phyloP scores from a whole-genome alignment of 306 rosid species.

The Alnus glutinosa region DNA sequence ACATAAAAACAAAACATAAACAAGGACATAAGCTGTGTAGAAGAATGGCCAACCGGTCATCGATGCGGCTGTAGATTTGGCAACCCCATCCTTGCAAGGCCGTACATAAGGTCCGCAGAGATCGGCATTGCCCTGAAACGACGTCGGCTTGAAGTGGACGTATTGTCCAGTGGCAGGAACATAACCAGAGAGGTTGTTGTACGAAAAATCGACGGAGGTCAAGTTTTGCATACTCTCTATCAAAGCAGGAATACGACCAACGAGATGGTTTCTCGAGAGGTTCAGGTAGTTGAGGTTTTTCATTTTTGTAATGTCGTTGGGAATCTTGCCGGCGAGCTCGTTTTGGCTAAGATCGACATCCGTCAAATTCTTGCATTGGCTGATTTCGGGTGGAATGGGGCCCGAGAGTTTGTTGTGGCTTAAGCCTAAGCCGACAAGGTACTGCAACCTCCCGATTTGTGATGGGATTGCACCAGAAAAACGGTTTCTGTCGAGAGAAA shows the following conservation, averaged over 20 bases:
- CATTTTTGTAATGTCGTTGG: constrained; percentile 76
- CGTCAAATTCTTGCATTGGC: constrained; percentile 78
- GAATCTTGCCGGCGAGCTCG: constrained; percentile 73
- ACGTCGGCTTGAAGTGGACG: constrained; percentile 89
- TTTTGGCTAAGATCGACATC: constrained; percentile 85
- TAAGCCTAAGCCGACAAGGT: constrained; percentile 79
- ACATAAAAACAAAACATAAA: no score
- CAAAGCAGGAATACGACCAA: constrained; percentile 74
- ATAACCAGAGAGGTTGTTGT: constrained; percentile 90
- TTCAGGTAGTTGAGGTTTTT: constrained; percentile 82
- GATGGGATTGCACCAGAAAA: no score
- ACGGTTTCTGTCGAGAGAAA: constrained; percentile 89
- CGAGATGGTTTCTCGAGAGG: constrained; percentile 75
- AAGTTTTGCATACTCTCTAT: constrained; percentile 86
- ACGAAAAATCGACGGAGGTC: constrained; percentile 89
- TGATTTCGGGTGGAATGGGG: constrained; percentile 57
- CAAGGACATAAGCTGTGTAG: no score
- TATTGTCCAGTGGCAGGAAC: constrained; percentile 96
- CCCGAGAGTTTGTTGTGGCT: constrained; percentile 81
- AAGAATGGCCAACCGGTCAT: no score
- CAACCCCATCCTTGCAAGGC: constrained; percentile 79
- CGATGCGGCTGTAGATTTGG: background rate
- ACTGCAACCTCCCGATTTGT: constrained; percentile 79
- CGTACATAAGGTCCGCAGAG: constrained; percentile 91
- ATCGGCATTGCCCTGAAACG: constrained; percentile 73